Conservation (phyloP, 2,329 filamentous ascomycete species). For the Neoscytalidium dimidiatum region DNA sequence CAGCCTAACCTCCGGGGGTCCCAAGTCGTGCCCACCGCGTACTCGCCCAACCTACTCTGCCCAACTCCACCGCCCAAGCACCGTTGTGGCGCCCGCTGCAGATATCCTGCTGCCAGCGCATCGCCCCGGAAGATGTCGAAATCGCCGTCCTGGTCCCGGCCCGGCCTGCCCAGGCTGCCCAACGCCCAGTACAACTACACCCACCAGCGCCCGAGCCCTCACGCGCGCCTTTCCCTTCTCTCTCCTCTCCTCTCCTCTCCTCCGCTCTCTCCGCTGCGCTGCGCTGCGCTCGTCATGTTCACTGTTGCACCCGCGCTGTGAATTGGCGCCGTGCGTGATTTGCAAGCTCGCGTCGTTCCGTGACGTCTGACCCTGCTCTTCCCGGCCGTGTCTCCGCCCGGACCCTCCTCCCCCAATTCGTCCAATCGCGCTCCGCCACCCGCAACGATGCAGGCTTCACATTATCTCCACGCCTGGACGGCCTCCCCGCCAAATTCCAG, state of each 20-base stretch:
- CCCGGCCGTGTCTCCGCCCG: slow-evolving; percentile 3
- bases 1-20: slow-evolving; percentile 36
- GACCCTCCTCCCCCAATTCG: neutral
- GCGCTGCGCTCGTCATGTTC: neutral
- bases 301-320: neutral
- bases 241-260: neutral
- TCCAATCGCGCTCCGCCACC: neutral
- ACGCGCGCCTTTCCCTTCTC: neutral
- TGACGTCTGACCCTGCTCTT: neutral
- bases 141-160: too few species aligned
- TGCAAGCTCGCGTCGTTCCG: neutral
- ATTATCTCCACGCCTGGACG: slow-evolving; percentile 7
- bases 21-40: slow-evolving; percentile 37
- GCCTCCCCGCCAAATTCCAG: neutral
- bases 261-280: too few species aligned
- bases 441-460: slow-evolving; percentile 15
- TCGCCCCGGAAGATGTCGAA: slow-evolving; percentile 23
- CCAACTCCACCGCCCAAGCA: slow-evolving; percentile 34
- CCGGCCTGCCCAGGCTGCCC: too few species aligned
- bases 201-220: neutral
- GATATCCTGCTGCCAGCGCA: slow-evolving; percentile 41
- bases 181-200: slow-evolving; percentile 4
- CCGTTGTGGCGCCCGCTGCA: slow-evolving; percentile 37
- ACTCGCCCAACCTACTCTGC: slow-evolving; percentile 41
- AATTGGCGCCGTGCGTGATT: neutral